A percentile compares a stretch with the other conserved stretches of the same genome.
phyloP scores from a whole-genome alignment of 331 rosid species.

The Spiraea crenata region DNA sequence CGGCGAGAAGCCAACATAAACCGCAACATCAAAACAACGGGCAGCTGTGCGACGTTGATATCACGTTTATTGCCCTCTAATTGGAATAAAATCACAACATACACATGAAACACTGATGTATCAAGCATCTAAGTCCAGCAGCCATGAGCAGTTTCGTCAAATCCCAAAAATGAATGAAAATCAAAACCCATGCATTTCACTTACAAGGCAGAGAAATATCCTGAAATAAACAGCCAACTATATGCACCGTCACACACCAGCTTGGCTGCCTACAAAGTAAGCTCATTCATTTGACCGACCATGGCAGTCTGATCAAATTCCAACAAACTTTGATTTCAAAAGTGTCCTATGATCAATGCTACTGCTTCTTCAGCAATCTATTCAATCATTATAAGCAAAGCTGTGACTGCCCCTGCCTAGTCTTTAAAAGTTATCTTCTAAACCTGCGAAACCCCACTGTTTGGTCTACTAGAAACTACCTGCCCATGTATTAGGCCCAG shows the following conservation, averaged over 20 bases:
- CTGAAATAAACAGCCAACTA: not conserved
- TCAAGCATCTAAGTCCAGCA: not conserved
- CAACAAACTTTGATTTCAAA: constrained; percentile 3
- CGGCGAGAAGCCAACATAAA: not conserved
- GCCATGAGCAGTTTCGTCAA: not conserved
- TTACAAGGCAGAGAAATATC: not conserved
- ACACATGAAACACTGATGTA: not conserved
- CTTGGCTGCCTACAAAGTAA: not conserved
- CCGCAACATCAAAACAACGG: not conserved
- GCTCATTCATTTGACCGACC: not conserved
- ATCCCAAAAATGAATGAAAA: not conserved
- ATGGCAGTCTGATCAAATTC: not conserved
- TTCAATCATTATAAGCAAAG: not conserved
- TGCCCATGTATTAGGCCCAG: not conserved
- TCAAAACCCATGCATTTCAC: constrained; percentile 3
- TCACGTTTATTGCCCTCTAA: constrained; percentile 4
- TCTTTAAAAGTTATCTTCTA: not conserved
- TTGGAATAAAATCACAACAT: not conserved
- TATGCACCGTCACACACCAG: not conserved
- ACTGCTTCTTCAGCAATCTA: not conserved
- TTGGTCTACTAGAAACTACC: not conserved
- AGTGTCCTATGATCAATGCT: not conserved
- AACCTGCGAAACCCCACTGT: not conserved
- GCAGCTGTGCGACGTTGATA: not conserved
- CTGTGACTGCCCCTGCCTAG: not conserved